Base-by-base conservation (phyloP, 768 basidiomycete species). In the Phaffia tasmanica region DNA sequence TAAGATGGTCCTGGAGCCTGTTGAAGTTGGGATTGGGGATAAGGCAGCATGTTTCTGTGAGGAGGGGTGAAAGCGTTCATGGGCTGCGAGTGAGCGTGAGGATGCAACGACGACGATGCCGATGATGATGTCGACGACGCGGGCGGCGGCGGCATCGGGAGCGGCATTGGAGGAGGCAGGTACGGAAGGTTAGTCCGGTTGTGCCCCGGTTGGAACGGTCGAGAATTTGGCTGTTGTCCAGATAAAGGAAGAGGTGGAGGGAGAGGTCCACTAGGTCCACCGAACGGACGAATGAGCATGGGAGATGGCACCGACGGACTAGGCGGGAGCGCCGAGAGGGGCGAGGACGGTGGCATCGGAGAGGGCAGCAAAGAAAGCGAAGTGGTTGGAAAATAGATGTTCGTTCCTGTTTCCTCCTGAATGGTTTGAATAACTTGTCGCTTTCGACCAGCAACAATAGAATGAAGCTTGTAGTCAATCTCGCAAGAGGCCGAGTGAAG, bases 401-500 rank as follows among this genome's bases (percentile, higher is more conserved):
- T 98, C 62, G 94, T 97, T 0, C 86, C 93, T 0, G 94, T 97
- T 76, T 97, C 92, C 77, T 97, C 91, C 74, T 94, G 90, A 59
- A 99, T 94, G 9, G 86, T 81, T 76, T 98, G 94, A 47, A 99
- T 79, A 42, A 86, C 82, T 67, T 81, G 80, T 57, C 93, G 86
- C 77, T 94, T 94, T 67, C 89, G 84, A 49, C 89, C 89, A 23
- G 90, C 88, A 69, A 95, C 82, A 75, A 95, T 90, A 50, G 86
- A 83, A 75, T 95, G 93, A 1, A 98, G 78, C 74, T 94, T 93
- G 77, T 89, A 88, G 75, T 97, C 94, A 71, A 99, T 88, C 77
- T 97, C 93, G 77, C 88, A 87, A 35, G 83, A 77, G 75, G 97
- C 94, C 14, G 89, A 83, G 73, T 95, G 89, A 14, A 98, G 79